Evolutionary conservation across 2,329 filamentous ascomycete genomes (phyloP), one percentile per base, ranked within the genome.

Genomic region (Neofusicoccum sp.): DNA sequence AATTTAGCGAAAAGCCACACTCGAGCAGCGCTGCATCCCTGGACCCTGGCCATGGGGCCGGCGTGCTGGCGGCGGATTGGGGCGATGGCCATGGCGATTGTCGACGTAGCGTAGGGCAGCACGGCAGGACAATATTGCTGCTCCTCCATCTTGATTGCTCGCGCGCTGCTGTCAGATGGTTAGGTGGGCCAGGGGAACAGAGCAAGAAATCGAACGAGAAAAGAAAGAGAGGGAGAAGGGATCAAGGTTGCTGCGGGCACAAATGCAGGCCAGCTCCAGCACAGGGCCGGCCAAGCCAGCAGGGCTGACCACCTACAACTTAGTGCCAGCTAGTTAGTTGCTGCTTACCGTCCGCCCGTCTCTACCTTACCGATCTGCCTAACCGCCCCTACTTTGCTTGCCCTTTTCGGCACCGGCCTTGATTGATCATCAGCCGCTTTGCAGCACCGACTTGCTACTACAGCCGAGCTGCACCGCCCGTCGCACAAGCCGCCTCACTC

Each of bases 271-370:
- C 20, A 20, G 20, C 20, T 20, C 34, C 11, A 14, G 33, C 33
- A 20, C 41, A 26, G 41, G 41, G 16, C 41, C 20, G 20, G 20
- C 20, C 16, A 31, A 26, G 16, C 16, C 20, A 20, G 49, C 49
- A 54, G 49, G 49, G 49, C 49, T 54, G 49, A 54, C 49, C 49
- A 53, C 48, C 48, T 28, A 38, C 48, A 40, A 34, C 34, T 11
- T 14, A 33, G 0, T 9, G 16, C 31, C 31, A 33, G 26, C 43
- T 7, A 7, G 43, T 24, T 24, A 31, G 47, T 31, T 16, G 30
- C 30, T n/a, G 5, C 28, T 9, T 45, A 24, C 20, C 28, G 43
- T 28, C 24, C 8, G 36, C 16, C 36, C 36, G 6, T 20, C 8
- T 24, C 16, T 43, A 43, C 40, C 26, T 6, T 43, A 20, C 40